Percentiles rank a stretch among this genome's conserved stretches.
These are phyloP conservation scores for Pichia californica DNA, from an alignment of 805 yeast species.

Conservation along the genomic window DNA sequence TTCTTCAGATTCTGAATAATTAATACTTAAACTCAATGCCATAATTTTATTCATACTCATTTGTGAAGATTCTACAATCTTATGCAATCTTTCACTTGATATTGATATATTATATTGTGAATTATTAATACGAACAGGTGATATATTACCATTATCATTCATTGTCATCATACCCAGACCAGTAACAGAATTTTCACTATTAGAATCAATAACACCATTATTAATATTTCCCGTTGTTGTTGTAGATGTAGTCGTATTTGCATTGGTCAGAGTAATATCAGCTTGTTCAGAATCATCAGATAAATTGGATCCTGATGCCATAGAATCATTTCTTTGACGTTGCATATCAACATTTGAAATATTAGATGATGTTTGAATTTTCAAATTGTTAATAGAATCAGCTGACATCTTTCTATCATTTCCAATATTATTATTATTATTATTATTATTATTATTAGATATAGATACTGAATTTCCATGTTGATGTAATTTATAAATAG, in stretches of 20 bases:
- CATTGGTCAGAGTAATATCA: slow-evolving; percentile 7
- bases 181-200: slow-evolving; percentile 3
- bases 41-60: slow-evolving; percentile 2
- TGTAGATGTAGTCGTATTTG: not conserved
- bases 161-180: slow-evolving; percentile 12
- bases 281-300: slow-evolving; percentile 4
- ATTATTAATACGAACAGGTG: slow-evolving; percentile 1
- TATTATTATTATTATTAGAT: not conserved
- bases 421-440: not conserved
- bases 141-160: slow-evolving; percentile 5
- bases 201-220: not conserved
- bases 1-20: not conserved
- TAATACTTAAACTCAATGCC: not conserved
- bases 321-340: slow-evolving; percentile 1
- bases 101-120: not conserved
- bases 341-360: not conserved
- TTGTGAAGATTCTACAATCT: not conserved
- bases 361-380: not conserved
- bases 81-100: not conserved
- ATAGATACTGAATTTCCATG: not conserved
- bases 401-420: slow-evolving; percentile 5
- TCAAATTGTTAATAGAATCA: not conserved
- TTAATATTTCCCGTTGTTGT: not conserved
- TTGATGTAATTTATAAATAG: not conserved
- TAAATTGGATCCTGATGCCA: not conserved